phyloP scores from a whole-genome alignment of 2,329 filamentous ascomycete genomes.

The Stagonosporopsis chrysanthemi region DNA sequence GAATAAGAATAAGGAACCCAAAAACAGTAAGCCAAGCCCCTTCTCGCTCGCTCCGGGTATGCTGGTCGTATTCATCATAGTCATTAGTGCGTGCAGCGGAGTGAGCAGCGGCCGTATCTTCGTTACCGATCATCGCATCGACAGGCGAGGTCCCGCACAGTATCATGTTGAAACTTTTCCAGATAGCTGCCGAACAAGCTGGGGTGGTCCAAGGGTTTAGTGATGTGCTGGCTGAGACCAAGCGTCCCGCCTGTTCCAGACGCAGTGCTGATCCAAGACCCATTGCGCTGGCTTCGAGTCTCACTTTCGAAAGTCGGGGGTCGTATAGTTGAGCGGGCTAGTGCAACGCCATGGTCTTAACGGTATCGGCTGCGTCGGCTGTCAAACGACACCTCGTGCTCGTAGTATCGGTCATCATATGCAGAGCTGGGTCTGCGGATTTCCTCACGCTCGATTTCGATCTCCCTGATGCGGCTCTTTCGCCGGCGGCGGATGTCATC shows the following conservation, averaged over 20 bases:
- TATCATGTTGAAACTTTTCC: constrained; percentile 42
- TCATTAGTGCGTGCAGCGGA: constrained; percentile 40
- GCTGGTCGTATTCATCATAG: constrained; percentile 47
- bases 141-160: constrained; percentile 31
- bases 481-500: constrained; percentile 78
- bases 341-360: constrained; percentile 31
- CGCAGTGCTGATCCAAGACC: constrained; percentile 17
- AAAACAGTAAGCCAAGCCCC: constrained; percentile 25
- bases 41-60: constrained; percentile 41
- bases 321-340: constrained; percentile 5
- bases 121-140: constrained; percentile 29
- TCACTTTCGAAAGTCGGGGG: neutral
- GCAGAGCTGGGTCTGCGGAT: constrained; percentile 58
- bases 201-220: neutral
- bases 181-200: constrained; percentile 16
- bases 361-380: constrained; percentile 48
- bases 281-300: constrained; percentile 15
- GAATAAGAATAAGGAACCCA: constrained; percentile 17
- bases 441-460: constrained; percentile 66
- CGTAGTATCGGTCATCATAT: constrained; percentile 71
- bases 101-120: constrained; percentile 28
- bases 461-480: constrained; percentile 65
- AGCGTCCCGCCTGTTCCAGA: constrained; percentile 17
- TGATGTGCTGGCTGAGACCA: constrained; percentile 28
- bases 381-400: constrained; percentile 74